These are phyloP conservation scores for Penicillium paneum DNA, from an alignment of 2,329 filamentous ascomycete species.

Conservation along the genomic window DNA sequence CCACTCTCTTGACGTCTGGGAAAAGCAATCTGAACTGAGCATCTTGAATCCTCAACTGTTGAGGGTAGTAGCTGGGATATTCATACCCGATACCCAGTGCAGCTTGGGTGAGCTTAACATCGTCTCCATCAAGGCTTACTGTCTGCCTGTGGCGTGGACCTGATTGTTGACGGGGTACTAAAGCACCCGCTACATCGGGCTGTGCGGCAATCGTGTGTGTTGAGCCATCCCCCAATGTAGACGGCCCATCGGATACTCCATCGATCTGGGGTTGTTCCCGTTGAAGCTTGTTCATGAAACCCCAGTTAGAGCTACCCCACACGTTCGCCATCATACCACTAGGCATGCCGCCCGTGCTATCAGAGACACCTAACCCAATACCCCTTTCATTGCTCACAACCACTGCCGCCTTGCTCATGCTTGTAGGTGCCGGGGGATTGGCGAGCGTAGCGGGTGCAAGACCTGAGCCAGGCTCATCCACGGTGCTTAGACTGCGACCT, in stretches of 20 bases:
- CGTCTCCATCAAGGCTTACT: constrained; percentile 52
- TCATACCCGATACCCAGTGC: constrained; percentile 45
- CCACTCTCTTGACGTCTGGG: constrained; percentile 69
- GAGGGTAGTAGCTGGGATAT: constrained; percentile 73
- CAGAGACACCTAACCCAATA: constrained; percentile 58
- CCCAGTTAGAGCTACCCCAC: constrained; percentile 88
- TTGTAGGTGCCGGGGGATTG: constrained; percentile 78
- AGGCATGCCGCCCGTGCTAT: constrained; percentile 68
- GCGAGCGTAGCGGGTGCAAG: constrained; percentile 80
- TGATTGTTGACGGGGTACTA: constrained; percentile 22
- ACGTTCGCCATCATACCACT: constrained; percentile 87
- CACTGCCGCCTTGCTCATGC: constrained; percentile 80
- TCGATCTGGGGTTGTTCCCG: constrained; percentile 49
- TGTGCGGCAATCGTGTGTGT: constrained; percentile 21
- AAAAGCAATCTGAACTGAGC: constrained; percentile 92
- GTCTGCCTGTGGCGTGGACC: constrained; percentile 53
- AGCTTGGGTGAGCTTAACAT: constrained; percentile 35
- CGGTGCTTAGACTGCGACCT: constrained; percentile 31
- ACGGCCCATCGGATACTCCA: constrained; percentile 20
- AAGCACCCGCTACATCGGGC: constrained; percentile 20
- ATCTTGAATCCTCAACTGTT: constrained; percentile 79
- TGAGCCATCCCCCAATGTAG: constrained; percentile 26
- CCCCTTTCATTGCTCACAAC: constrained; percentile 74
- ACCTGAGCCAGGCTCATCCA: constrained; percentile 56
- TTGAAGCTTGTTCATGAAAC: constrained; percentile 61